These are phyloP conservation scores for Eimeria praecox DNA, from an alignment of 169 alveolate genomes.

Conservation along the genomic window DNA sequence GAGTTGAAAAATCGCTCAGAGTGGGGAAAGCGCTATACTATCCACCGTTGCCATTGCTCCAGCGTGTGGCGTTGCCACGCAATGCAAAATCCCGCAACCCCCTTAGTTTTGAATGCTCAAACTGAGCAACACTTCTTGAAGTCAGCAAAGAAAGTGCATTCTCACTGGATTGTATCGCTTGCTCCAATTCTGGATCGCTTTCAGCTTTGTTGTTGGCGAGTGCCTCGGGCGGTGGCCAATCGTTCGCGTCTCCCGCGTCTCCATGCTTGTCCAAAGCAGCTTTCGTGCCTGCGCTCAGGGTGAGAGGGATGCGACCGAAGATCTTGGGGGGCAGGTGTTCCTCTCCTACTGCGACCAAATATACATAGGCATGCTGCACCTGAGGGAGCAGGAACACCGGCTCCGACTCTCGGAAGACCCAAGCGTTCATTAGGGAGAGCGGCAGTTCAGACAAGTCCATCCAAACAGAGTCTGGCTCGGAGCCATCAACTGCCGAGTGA, in stretches of 20 bases:
- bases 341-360: constrained; percentile 65
- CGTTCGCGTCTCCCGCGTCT: background rate
- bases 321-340: constrained; percentile 64
- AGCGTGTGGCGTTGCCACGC: background rate
- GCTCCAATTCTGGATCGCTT: constrained; percentile 16
- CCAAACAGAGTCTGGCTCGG: constrained; percentile 11
- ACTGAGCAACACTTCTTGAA: background rate
- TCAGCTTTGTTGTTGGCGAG: constrained; percentile 6
- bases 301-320: constrained; percentile 70
- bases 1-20: background rate
- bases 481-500: background rate
- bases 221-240: constrained; percentile 75
- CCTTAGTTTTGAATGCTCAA: background rate
- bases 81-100: background rate
- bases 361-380: constrained; percentile 71
- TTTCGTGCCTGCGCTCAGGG: constrained; percentile 11
- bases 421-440: constrained; percentile 45
- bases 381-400: constrained; percentile 77
- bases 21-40: background rate
- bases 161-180: background rate
- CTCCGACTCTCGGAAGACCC: constrained; percentile 72
- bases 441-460: background rate
- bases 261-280: constrained; percentile 19
- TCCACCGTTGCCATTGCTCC: background rate
- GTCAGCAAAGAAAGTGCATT: background rate